Evolutionary conservation across 2,329 filamentous ascomycete genomes (phyloP).

Genomic region (Apiospora kogelbergensis): DNA sequence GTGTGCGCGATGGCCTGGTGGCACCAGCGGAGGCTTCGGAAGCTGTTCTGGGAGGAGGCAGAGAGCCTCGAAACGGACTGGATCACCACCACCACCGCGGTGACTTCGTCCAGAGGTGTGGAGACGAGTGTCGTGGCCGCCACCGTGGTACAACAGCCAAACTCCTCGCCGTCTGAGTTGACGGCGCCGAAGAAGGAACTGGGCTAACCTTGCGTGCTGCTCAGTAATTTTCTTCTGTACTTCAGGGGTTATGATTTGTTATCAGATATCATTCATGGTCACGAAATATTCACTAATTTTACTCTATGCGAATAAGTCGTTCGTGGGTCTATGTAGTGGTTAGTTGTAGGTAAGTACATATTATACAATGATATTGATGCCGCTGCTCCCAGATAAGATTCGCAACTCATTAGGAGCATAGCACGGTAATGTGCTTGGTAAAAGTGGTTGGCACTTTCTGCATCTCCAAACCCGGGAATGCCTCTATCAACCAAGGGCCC

Average conservation of each 20-base stretch:
- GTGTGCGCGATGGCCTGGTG: conserved; percentile 32
- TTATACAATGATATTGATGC: neutral
- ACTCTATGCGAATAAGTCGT: neutral
- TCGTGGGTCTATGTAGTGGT: neutral
- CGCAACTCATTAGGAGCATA: neutral
- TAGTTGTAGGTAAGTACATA: neutral
- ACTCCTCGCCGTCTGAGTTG: neutral
- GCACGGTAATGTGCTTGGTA: neutral
- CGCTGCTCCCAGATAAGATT: neutral
- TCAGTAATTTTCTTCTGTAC: neutral
- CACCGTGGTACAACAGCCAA: neutral
- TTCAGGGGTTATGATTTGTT: neutral
- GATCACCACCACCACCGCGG: neutral
- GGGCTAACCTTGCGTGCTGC: neutral
- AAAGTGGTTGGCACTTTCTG: neutral
- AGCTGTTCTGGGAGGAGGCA: conserved; percentile 29
- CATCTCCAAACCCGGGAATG: neutral
- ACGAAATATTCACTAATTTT: too few relatives aligned
- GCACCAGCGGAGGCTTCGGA: conserved; percentile 32
- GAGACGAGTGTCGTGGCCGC: neutral
- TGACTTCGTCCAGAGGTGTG: neutral
- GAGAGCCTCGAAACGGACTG: conserved; percentile 22
- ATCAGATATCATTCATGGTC: too few relatives aligned
- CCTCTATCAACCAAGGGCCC: neutral
- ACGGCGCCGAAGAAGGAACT: neutral